Evolutionary conservation across 225 moss, liverwort and hornwort species (phyloP).

Genomic region (Physcomitrellopsis africana): DNA sequence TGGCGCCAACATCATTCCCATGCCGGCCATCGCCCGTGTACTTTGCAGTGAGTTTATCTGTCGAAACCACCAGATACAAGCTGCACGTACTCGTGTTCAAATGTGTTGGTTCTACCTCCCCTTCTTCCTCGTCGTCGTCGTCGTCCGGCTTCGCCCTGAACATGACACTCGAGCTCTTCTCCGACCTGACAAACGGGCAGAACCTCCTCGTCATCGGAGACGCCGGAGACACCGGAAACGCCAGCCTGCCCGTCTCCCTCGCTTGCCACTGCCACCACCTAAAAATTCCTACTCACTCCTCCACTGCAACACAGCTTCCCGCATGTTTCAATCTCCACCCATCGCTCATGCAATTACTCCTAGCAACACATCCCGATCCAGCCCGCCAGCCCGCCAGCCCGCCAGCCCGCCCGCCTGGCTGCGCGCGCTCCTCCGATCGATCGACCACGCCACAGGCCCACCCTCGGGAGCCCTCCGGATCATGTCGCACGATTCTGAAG

Average conservation of each 20-base stretch:
- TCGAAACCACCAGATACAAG: constrained; percentile 76
- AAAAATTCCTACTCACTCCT: constrained; percentile 27
- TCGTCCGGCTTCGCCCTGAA: constrained; percentile 44
- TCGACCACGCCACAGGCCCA: neutral
- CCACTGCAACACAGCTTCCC: constrained; percentile 15
- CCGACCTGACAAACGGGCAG: constrained; percentile 37
- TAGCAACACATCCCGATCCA: constrained; percentile 9
- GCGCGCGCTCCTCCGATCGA: neutral
- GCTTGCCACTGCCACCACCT: neutral
- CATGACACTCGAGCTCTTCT: constrained; percentile 40
- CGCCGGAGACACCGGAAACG: constrained; percentile 45
- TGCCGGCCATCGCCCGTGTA: constrained; percentile 76
- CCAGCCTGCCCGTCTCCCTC: constrained; percentile 22
- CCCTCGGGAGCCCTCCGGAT: neutral
- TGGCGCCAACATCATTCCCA: constrained; percentile 89
- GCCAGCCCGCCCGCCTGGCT: no score
- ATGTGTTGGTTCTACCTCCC: constrained; percentile 85
- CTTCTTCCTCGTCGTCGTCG: constrained; percentile 59
- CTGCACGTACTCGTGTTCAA: constrained; percentile 92
- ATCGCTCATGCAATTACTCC: neutral
- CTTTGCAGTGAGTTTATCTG: constrained; percentile 86
- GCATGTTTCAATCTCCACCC: constrained; percentile 10
- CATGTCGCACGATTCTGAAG: no score
- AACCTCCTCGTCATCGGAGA: constrained; percentile 32
- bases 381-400: no score